Conservation (phyloP, 1,284 basidiomycete species). For the Sphaerobolus stellatus region DNA sequence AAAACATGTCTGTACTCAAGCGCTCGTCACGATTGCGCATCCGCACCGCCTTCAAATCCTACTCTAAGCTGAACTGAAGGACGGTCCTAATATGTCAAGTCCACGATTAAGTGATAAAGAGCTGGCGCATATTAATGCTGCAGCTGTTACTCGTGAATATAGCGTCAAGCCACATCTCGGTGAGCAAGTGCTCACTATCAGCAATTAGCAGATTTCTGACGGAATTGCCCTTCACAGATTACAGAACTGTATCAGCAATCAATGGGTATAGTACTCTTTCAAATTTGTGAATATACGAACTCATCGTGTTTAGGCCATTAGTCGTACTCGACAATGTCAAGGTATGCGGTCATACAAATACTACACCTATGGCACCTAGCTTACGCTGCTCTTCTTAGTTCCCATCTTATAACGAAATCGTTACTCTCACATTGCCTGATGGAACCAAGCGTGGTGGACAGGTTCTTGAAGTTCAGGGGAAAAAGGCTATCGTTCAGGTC, state of each 20-base stretch:
- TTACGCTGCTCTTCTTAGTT: slow-evolving; percentile 59
- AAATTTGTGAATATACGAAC: slow-evolving; percentile 14
- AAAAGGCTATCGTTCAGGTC: slow-evolving; percentile 99
- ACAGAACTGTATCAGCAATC: slow-evolving; percentile 93
- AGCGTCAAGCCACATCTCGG: slow-evolving; percentile 88
- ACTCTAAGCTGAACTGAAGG: too few species aligned
- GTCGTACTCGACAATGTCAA: slow-evolving; percentile 99
- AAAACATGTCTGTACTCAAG: neutral
- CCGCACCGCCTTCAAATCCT: neutral
- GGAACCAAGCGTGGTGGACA: slow-evolving; percentile 95
- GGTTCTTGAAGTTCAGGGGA: slow-evolving; percentile 97
- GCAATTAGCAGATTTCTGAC: slow-evolving; percentile 11
- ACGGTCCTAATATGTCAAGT: slow-evolving; percentile 1
- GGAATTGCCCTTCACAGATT: slow-evolving; percentile 56
- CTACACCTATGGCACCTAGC: neutral
- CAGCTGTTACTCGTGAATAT: slow-evolving; percentile 83
- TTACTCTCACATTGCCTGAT: slow-evolving; percentile 93
- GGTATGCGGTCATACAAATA: slow-evolving; percentile 49
- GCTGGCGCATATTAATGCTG: slow-evolving; percentile 81
- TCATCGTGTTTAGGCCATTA: slow-evolving; percentile 62
- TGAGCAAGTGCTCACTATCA: slow-evolving; percentile 39
- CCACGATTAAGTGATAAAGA: slow-evolving; percentile 71
- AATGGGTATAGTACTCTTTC: slow-evolving; percentile 65
- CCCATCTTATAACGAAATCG: slow-evolving; percentile 99
- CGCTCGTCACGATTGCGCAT: neutral